phyloP scores from a whole-genome alignment of 352 stramenopile species.

The Globisporangium okanoganense region DNA sequence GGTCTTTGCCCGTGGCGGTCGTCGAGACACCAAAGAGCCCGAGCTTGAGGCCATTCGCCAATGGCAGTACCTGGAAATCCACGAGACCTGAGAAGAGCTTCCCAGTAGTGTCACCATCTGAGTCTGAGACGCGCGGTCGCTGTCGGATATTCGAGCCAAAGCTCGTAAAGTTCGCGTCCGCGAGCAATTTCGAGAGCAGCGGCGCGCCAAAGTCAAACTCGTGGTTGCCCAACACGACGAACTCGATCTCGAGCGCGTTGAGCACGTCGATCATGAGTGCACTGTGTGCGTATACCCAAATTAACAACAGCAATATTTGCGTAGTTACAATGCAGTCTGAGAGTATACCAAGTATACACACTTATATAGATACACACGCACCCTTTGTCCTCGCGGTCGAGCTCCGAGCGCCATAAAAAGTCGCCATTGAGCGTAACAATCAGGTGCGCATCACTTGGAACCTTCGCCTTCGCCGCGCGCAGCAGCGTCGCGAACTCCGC shows the following conservation, averaged over 20 bases:
- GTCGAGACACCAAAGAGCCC: conserved; percentile 60
- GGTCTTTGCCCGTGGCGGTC: conserved; percentile 43
- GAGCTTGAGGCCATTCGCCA: conserved; percentile 36
- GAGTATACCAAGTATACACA: neutral
- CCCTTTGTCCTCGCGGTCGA: conserved; percentile 70
- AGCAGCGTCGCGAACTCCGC: conserved; percentile 60
- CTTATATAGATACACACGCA: conserved; percentile 13
- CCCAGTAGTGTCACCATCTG: conserved; percentile 2
- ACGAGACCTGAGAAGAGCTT: conserved; percentile 34
- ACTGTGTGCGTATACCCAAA: conserved; percentile 20
- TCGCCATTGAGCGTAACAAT: conserved; percentile 71
- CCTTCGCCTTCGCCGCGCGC: conserved; percentile 14
- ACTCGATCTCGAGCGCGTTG: conserved; percentile 47
- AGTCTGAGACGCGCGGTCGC: neutral
- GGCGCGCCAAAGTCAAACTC: conserved; percentile 69
- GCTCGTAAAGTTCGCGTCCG: conserved; percentile 35
- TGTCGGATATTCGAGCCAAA: conserved; percentile 63
- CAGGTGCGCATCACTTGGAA: conserved; percentile 29
- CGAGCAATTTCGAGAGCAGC: conserved; percentile 33
- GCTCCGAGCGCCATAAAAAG: conserved; percentile 64
- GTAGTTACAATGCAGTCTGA: neutral
- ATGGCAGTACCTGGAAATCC: conserved; percentile 31
- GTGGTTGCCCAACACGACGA: conserved; percentile 75
- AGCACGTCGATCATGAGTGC: conserved; percentile 65
- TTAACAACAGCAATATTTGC: too few species aligned